Evolutionary conservation across 495 filamentous ascomycete genomes (phyloP), one percentile per base, ranked within the genome.

Genomic region (Echria macrotheca): DNA sequence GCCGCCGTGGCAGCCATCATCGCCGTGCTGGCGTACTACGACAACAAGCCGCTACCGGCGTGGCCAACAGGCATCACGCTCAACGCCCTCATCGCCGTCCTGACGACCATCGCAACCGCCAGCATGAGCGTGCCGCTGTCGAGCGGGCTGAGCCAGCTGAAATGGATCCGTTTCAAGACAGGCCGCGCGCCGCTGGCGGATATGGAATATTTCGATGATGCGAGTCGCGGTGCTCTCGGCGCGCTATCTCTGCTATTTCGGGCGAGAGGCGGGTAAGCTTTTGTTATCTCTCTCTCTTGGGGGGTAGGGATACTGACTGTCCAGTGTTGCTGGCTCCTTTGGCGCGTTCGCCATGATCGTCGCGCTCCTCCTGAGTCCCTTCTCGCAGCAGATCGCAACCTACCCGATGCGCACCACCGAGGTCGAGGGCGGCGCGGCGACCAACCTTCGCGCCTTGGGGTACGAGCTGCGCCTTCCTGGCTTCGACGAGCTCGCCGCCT

Each of bases 151-250:
- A 64, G 65, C 5, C 72, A 74, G 54, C 53, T 75, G 1, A 77
- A 77, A 50, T 74, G 71, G 71, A 67, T 69, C 12, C 73, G 72
- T 58, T 75, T 73, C 56, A 63, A 49, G 49, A 44, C 64, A 22
- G 52, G 57, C n/a, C 52, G 59, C 6, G 61, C 67, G 26, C 64
- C 62, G 15, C 50, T 78, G 5, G 60, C 57, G 7, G 72, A 75
- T 31, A 64, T 76, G 51, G 61, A 69, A 21, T 41, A 58, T n/a
- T 65, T 71, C 25, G 75, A 76, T 47, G 68, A 69, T 17, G 72
- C 72, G 0, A 68, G 56, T 61, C 56, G 73, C n/a, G 71, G 74
- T 1, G 58, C 67, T 0, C 53, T 60, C 38, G 71, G 72, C 0
- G 61, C 68, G 12, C 24, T 69, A 7, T 47, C 61, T 35, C 58